Conservation (phyloP, 495 filamentous ascomycete genomes). For the Halenospora varia region DNA sequence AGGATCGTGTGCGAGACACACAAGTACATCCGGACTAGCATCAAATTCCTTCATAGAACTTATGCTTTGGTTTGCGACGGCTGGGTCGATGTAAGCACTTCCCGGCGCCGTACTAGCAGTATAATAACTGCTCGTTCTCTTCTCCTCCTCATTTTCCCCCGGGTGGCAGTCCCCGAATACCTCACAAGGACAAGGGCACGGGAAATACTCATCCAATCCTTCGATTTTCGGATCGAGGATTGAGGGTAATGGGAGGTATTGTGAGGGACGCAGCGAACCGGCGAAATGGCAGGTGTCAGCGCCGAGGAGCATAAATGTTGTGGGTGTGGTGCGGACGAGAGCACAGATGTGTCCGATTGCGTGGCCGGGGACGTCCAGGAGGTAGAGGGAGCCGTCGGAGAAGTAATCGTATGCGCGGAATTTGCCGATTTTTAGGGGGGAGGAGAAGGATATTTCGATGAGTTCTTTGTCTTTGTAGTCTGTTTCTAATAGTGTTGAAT, state of each 20-base stretch:
- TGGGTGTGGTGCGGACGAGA: conserved; percentile 45
- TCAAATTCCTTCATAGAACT: conserved; percentile 39
- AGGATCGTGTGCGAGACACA: conserved; percentile 44
- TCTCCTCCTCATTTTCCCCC: conserved; percentile 17
- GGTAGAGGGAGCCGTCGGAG: conserved; percentile 54
- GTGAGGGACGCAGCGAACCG: not conserved
- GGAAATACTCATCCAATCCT: not conserved
- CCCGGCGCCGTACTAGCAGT: conserved; percentile 22
- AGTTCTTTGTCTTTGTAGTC: conserved; percentile 29
- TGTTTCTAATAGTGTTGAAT: conserved; percentile 36
- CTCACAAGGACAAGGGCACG: conserved; percentile 6
- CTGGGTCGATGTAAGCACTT: conserved; percentile 19
- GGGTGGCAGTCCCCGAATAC: conserved; percentile 18
- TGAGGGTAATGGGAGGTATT: not conserved
- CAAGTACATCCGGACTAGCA: conserved; percentile 39
- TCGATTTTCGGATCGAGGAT: not conserved
- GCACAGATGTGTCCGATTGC: conserved; percentile 52
- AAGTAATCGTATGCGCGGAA: conserved; percentile 58
- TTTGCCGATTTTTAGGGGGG: conserved; percentile 33
- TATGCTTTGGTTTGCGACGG: conserved; percentile 29
- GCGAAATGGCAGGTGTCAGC: conserved; percentile 24
- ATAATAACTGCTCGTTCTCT: conserved; percentile 29
- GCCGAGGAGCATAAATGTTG: conserved; percentile 26
- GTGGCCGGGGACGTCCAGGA: conserved; percentile 55
- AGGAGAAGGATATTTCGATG: conserved; percentile 40